These are phyloP conservation scores for Vanilla planifolia DNA, from an alignment of 106 monocot genomes.

Conservation along the genomic window DNA sequence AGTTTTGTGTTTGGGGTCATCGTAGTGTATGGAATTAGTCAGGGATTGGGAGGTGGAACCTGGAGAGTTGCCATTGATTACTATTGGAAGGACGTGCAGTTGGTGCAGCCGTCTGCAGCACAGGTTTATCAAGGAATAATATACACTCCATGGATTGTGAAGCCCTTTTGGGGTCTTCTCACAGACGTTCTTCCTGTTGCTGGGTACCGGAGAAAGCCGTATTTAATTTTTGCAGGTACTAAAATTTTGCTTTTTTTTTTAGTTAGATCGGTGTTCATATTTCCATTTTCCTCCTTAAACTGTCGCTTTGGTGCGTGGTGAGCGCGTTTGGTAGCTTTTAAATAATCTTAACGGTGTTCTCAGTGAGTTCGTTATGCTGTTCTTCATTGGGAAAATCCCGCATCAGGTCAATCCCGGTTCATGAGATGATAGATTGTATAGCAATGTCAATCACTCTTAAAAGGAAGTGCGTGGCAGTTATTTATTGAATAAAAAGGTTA, in stretches of 20 bases:
- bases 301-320: too few species aligned
- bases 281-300: background rate
- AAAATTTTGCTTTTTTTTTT: background rate
- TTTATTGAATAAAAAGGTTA: too few species aligned
- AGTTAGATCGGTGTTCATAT: background rate
- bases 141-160: constrained; percentile 80
- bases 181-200: constrained; percentile 77
- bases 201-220: constrained; percentile 70
- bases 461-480: too few species aligned
- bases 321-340: too few species aligned
- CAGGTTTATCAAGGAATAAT: constrained; percentile 74
- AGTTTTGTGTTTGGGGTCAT: constrained; percentile 67
- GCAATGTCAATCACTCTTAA: too few species aligned
- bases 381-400: too few species aligned
- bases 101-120: constrained; percentile 58
- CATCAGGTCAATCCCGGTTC: too few species aligned
- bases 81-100: constrained; percentile 93
- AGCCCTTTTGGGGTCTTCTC: constrained; percentile 86
- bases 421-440: too few species aligned
- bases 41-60: constrained; percentile 60
- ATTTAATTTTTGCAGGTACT: constrained; percentile 68
- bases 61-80: constrained; percentile 54
- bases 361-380: too few species aligned
- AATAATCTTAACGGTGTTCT: too few species aligned
- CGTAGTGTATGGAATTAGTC: constrained; percentile 56